A percentile compares a stretch with the other conserved stretches of the same genome.
phyloP scores from a whole-genome alignment of 2,329 filamentous ascomycete genomes.

The Colletotrichum sp. region DNA sequence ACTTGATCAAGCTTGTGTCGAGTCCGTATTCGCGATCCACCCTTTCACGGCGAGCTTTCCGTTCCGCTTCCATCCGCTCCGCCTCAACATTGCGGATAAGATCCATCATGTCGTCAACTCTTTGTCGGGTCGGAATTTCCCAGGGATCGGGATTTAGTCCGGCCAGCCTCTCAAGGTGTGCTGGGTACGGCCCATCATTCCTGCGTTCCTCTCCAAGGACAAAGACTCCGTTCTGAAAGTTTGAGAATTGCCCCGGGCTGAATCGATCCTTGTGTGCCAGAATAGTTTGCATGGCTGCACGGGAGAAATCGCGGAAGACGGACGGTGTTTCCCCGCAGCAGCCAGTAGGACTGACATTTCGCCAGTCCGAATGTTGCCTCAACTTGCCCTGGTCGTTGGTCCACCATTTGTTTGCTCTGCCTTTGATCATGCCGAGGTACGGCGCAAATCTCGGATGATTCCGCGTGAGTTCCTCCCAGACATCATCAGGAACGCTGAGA shows the following conservation, averaged over 20 bases:
- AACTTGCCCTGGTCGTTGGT: no score
- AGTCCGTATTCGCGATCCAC: background rate
- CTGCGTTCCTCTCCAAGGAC: no score
- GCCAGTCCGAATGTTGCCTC: no score
- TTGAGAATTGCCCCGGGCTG: background rate
- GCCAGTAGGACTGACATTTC: background rate
- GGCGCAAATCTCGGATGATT: no score
- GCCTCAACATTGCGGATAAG: no score
- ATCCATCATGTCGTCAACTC: background rate
- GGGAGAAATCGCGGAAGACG: fast-evolving
- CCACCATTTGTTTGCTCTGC: no score
- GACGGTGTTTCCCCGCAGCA: background rate
- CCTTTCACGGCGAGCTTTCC: background rate
- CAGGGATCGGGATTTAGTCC: background rate
- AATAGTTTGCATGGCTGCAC: background rate
- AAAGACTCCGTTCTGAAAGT: background rate
- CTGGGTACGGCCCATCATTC: no score
- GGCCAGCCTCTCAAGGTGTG: background rate
- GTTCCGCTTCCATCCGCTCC: no score
- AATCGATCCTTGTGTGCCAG: background rate
- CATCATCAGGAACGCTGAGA: background rate
- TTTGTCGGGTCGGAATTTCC: background rate
- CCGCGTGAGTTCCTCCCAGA: no score
- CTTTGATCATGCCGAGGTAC: no score
- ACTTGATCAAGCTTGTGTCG: background rate